phyloP scores from a whole-genome alignment of 176 grass and related monocot species.

The Rhynchospora breviuscula region DNA sequence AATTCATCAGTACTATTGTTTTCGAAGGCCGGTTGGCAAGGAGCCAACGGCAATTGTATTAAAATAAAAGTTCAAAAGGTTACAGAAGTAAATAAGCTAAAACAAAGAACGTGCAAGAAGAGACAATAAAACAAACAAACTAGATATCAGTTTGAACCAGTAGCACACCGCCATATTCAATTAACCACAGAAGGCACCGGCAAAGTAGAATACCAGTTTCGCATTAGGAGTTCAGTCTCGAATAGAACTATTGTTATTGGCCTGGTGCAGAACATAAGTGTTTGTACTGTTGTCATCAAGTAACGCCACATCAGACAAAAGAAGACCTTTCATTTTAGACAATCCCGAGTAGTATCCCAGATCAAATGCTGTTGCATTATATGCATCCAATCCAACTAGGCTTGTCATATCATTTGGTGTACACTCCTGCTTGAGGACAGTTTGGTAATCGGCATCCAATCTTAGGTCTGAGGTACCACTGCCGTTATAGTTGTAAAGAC shows the following conservation, averaged over 20 bases:
- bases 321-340: constrained; percentile 11
- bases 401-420: not conserved
- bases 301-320: constrained; percentile 6
- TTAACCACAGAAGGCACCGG: too few relatives aligned
- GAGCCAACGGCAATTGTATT: too few relatives aligned
- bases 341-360: constrained; percentile 16
- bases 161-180: too few relatives aligned
- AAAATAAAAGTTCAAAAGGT: too few relatives aligned
- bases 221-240: too few relatives aligned
- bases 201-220: too few relatives aligned
- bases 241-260: constrained; percentile 4
- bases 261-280: constrained; percentile 13
- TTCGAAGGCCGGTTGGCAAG: too few relatives aligned
- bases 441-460: not conserved
- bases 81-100: too few relatives aligned
- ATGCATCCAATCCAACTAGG: constrained; percentile 14
- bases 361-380: constrained; percentile 18
- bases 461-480: not conserved
- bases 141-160: too few relatives aligned
- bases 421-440: constrained; percentile 6
- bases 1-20: not conserved
- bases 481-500: not conserved
- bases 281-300: not conserved
- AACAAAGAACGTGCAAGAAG: too few relatives aligned
- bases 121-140: too few relatives aligned